Conservation (phyloP, 345 rosid species). For the Physaria fendleri region DNA sequence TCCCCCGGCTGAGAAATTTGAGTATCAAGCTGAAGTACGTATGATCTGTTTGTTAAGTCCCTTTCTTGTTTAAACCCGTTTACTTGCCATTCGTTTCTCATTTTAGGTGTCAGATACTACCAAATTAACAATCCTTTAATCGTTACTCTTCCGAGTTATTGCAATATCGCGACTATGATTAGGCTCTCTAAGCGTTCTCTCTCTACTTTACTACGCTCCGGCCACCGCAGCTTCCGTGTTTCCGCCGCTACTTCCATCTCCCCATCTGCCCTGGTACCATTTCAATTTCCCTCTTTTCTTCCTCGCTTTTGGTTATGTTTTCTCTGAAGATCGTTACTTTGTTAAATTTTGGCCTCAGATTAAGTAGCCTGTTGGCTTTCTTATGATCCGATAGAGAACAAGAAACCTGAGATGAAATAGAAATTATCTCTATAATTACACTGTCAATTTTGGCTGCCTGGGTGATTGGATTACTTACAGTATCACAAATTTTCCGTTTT, state of each 20-base stretch:
- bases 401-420: no score
- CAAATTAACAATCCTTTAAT: no score
- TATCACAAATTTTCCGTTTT: not conserved
- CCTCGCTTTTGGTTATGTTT: not conserved
- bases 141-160: not conserved
- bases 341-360: not conserved
- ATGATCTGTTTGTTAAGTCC: no score
- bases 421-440: no score
- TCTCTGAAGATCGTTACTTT: not conserved
- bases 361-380: not conserved
- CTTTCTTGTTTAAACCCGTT: no score
- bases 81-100: no score
- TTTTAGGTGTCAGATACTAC: no score
- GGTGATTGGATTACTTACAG: not conserved
- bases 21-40: conserved; percentile 94
- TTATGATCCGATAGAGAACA: not conserved
- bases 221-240: conserved; percentile 33
- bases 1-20: conserved; percentile 62
- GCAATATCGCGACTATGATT: conserved; percentile 53
- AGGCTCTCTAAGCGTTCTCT: conserved; percentile 62
- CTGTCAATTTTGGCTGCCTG: no score
- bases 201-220: conserved; percentile 44
- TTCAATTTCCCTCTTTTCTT: not conserved
- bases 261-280: conserved; percentile 37
- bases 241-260: conserved; percentile 35